Evolutionary conservation across 768 basidiomycete species (phyloP), one percentile per base, ranked within the genome.

Genomic region (Leccinum rimulosum): DNA sequence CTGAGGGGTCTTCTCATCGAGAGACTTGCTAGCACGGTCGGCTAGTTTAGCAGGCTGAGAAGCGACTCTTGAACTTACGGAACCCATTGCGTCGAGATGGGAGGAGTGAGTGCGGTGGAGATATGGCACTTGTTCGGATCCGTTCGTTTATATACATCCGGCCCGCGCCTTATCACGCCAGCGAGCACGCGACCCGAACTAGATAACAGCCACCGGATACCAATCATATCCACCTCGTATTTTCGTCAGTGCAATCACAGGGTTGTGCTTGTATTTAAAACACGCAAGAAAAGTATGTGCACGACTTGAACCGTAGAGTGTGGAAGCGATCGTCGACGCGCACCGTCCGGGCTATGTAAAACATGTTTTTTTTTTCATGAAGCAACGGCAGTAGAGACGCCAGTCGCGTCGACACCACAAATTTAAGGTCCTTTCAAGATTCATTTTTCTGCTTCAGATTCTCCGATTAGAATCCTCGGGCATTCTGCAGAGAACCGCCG

Each of bases 1-100:
- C 40, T 14, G 17, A 19, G 8, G 17, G 8, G 49, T n/a, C 59
- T 73, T 73, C 65, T 73, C 72, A 51, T 73, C 69, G 3, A 70
- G 40, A 10, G 62, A 66, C 53, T 59, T 62, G 54, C 61, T 59
- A 17, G 55, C 9, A 49, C 64, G 69, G 49, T 73, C 69, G 15
- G 58, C n/a, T 14, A 51, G 51, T 47, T 17, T 65, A 35, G 33
- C 22, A 35, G 33, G 55, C 43, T 67, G 69, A 52, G 66, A 52
- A 30, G 62, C 50, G 56, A 64, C 64, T 52, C 64, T 74, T 6
- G 72, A 73, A 31, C 50, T 43, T 55, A 64, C 55, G 43, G 63
- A 57, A 36, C 72, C 72, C 72, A 73, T 73, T 31, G 55, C 56
- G 28, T 40, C 50, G 17, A 56, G 47, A 25, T 53, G 27, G 57